Evolutionary conservation across 768 basidiomycete species (phyloP), one percentile per base, ranked within the genome.

Genomic region (Mrakia hoshinonis): DNA sequence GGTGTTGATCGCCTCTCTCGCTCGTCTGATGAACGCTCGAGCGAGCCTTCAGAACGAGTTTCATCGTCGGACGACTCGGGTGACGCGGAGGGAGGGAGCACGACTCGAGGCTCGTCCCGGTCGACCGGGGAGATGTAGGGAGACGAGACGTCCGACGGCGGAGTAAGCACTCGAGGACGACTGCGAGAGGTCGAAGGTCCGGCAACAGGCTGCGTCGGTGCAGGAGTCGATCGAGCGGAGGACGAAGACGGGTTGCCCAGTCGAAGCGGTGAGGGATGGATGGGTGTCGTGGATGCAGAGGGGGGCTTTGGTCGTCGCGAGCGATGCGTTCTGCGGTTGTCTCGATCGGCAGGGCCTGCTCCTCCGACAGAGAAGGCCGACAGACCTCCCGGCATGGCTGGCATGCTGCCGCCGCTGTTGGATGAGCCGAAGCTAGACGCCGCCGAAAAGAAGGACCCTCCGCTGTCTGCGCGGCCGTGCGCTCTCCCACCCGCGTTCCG

Each of bases 181-280:
- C 62, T 72, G 39, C 48, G 70, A 60, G 67, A 73, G 24, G 62
- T 60, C 29, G 58, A 39, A 11, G 58, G 36, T 34, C 31, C 15
- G 58, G 58, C 1, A 36, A 31, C 3, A 36, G 55, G 18, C 20
- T 26, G 20, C 13, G 49, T 51, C n/a, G 70, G n/a, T n/a, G 48
- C 73, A 38, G 34, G 52, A 26, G 43, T 47, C 13, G 55, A 24
- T 51, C 61, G 34, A 29, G 58, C 6, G 9, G 64, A 66, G 31
- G 38, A 54, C 1, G 70, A 29, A n/a, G 55, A 22, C 5, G 18
- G 20, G 15, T 39, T 65, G 22, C 66, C 66, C 43, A 46, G 49
- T 6, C 87, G 84, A 49, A 91, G 80, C 3, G 89, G 89, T 2
- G 90, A 90, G 18, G 89, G 86, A 13, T 84, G 83, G 43, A 83